Percentiles rank a stretch among this genome's conserved stretches.
Evolutionary conservation across 176 grass and related monocot species (phyloP).

Genomic region (Juncus inflexus): DNA sequence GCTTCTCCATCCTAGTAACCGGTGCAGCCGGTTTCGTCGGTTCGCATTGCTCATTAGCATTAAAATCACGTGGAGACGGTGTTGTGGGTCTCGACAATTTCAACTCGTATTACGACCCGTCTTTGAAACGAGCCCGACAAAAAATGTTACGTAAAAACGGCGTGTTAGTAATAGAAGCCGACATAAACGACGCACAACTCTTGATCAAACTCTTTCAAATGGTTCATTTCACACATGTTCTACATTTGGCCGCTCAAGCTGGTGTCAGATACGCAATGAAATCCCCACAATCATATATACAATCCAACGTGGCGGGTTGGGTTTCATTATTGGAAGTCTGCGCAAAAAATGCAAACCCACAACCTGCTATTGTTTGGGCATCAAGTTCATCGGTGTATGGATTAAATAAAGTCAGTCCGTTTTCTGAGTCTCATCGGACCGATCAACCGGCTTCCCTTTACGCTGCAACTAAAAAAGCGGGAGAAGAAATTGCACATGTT

Average conservation of each 20-base stretch:
- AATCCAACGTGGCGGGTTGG: conserved; percentile 86
- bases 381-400: conserved; percentile 94
- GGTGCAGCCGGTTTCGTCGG: conserved; percentile 84
- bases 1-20: conserved; percentile 64
- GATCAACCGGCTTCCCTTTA: conserved; percentile 87
- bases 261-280: conserved; percentile 91
- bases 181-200: conserved; percentile 74
- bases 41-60: conserved; percentile 71
- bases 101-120: conserved; percentile 84
- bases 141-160: conserved; percentile 44
- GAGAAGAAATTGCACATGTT: conserved; percentile 82
- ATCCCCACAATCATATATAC: conserved; percentile 83
- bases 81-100: conserved; percentile 92
- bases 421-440: conserved; percentile 90
- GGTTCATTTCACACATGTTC: conserved; percentile 78
- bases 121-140: conserved; percentile 82
- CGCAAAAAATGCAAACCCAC: conserved; percentile 77
- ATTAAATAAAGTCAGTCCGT: conserved; percentile 65
- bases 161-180: conserved; percentile 65
- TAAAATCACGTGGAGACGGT: conserved; percentile 69
- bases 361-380: conserved; percentile 87
- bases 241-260: conserved; percentile 93
- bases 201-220: conserved; percentile 55
- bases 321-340: conserved; percentile 70
- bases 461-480: conserved; percentile 96